Conservation (phyloP, 2,329 filamentous ascomycete genomes). For the Helicocarpus griseus region DNA sequence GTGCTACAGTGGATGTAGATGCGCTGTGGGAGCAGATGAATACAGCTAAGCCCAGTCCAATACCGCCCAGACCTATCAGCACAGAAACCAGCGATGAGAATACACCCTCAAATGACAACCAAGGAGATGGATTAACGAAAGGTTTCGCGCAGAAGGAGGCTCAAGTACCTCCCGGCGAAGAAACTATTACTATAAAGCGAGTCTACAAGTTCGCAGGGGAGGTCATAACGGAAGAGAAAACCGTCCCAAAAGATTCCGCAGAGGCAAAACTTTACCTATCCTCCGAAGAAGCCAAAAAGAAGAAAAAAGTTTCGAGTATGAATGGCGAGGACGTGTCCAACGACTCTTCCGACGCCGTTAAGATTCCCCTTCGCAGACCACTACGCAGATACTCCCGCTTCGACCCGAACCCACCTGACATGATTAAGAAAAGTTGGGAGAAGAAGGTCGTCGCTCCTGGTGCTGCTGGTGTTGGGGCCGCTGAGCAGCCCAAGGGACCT, state of each 20-base stretch:
- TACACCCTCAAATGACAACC: constrained; percentile 10
- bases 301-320: constrained; percentile 20
- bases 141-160: neutral
- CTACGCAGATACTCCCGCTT: constrained; percentile 36
- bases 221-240: constrained; percentile 44
- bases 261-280: constrained; percentile 47
- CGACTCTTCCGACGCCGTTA: constrained; percentile 12
- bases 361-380: constrained; percentile 27
- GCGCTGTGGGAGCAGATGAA: constrained; percentile 47
- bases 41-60: constrained; percentile 16
- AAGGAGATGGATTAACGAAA: constrained; percentile 9
- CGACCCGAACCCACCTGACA: constrained; percentile 36
- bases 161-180: constrained; percentile 20
- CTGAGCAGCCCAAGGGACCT: constrained; percentile 35
- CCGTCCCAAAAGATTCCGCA: constrained; percentile 43
- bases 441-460: constrained; percentile 24
- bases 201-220: constrained; percentile 51
- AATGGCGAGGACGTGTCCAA: neutral
- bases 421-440: constrained; percentile 36
- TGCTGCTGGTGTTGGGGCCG: constrained; percentile 9
- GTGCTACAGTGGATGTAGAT: constrained; percentile 47
- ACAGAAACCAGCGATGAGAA: neutral
- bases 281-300: constrained; percentile 23
- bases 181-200: constrained; percentile 46
- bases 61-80: constrained; percentile 6